Evolutionary conservation across 805 yeast species (phyloP), one percentile per base, ranked within the genome.

Genomic region (Wickerhamomyces silvicola): DNA sequence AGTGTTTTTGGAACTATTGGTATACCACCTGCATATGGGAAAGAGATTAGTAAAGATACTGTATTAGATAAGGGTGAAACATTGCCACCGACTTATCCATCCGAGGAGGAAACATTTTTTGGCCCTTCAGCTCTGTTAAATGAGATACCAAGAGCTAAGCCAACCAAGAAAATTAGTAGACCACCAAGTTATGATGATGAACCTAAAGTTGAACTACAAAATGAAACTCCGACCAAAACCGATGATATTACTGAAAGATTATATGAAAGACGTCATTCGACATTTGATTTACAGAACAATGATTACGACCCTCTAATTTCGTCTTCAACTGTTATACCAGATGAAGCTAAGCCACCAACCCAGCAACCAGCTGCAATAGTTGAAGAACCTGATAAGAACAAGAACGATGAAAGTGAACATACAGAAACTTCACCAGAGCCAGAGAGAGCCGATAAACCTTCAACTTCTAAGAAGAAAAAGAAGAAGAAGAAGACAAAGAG

Each of bases 21-120:
- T 6, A 52, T 64, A 10, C 70, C 70, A 5, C 70, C 70, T 6
- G 56, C 67, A 3, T 65, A 64, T 42, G 71, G 70, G 3, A 56
- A 56, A 34, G 60, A 59, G 30, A 48, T 47, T 29, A 54, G 54
- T 18, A 53, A 53, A 12, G 86, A 81, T 44, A 63, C 70, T 16
- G 59, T 81, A 4, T 57, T 81, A 34, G 88, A 77, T 43, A 75
- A 72, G 49, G 88, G 88, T 4, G 88, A 79, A 39, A 78, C 70
- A 27, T 53, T 81, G 25, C 88, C 88, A 12, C 90, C 90, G 3
- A 59, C 64, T 12, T 81, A 81, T 47, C 83, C 84, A 1, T 70
- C 62, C 13, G 76, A 73, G 5, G 82, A 77, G 40, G 63, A 70
- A 29, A 76, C 74, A 18, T 78, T 78, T 42, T 78, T 79, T 46